Evolutionary conservation across 768 basidiomycete species (phyloP).

Genomic region (Lactarius psammicola): DNA sequence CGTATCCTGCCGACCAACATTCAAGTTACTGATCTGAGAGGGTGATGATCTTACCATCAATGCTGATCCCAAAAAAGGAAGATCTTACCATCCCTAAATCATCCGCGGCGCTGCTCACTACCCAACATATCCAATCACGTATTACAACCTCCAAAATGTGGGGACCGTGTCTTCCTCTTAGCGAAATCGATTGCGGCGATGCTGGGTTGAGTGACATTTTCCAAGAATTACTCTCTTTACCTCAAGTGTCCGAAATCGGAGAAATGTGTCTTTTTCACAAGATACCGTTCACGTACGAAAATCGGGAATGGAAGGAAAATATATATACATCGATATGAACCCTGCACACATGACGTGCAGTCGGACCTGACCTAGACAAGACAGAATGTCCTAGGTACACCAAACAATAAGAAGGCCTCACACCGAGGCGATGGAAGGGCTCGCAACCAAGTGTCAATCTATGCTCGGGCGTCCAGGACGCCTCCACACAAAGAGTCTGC

Average conservation of each 20-base stretch:
- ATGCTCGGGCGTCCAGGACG: no score
- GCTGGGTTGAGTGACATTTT: not conserved
- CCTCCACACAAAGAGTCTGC: no score
- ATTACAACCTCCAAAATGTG: not conserved
- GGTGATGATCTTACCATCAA: not conserved
- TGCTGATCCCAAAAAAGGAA: not conserved
- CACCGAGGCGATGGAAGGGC: conserved; percentile 5
- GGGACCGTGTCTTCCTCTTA: not conserved
- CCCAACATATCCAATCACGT: not conserved
- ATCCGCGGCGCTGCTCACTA: not conserved
- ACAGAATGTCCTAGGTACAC: not conserved
- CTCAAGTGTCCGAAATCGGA: not conserved
- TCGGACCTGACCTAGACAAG: not conserved
- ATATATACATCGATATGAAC: conserved; percentile 6
- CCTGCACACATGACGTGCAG: conserved; percentile 25
- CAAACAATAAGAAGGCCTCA: conserved; percentile 15
- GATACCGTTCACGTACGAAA: not conserved
- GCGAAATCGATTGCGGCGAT: not conserved
- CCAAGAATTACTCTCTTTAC: not conserved
- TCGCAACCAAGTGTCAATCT: no score
- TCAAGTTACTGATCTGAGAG: not conserved
- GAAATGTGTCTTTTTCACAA: not conserved
- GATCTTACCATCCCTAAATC: not conserved
- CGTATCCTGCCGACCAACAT: not conserved
- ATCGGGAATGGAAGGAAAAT: not conserved